These are phyloP conservation scores for Neonectria faginata DNA, from an alignment of 2,329 filamentous ascomycete genomes.

Conservation along the genomic window DNA sequence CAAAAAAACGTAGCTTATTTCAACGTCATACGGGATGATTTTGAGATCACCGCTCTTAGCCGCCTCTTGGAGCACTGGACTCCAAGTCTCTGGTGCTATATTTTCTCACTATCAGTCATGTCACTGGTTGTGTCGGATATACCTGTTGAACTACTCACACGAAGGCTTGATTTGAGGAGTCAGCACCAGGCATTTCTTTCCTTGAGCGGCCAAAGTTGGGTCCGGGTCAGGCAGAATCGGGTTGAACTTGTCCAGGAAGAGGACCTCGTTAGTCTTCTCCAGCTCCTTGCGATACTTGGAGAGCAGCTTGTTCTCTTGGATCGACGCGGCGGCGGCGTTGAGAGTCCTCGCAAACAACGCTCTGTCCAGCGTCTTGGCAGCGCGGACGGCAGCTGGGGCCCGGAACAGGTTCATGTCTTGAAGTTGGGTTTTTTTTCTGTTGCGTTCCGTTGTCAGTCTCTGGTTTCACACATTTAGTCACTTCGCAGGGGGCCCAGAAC, in stretches of 20 bases:
- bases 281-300: conserved; percentile 76
- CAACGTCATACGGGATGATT: conserved; percentile 79
- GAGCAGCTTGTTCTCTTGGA: conserved; percentile 82
- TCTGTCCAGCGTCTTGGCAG: conserved; percentile 84
- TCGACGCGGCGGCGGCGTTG: conserved; percentile 80
- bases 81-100: conserved; percentile 77
- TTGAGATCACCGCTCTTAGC: conserved; percentile 75
- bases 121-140: neutral
- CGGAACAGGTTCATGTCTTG: conserved; percentile 72
- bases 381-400: conserved; percentile 78
- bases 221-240: conserved; percentile 74
- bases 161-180: conserved; percentile 65
- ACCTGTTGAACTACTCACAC: conserved; percentile 52
- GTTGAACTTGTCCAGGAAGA: conserved; percentile 72
- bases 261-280: conserved; percentile 72
- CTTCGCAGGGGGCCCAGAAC: conserved; percentile 31
- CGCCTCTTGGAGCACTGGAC: conserved; percentile 74
- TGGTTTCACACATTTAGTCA: neutral
- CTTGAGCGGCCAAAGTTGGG: conserved; percentile 61
- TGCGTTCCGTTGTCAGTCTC: conserved; percentile 19
- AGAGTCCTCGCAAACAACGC: conserved; percentile 83
- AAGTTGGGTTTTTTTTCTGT: conserved; percentile 46
- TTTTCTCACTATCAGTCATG: conserved; percentile 18
- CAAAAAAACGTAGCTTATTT: conserved; percentile 88
- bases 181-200: conserved; percentile 72